Conservation (phyloP, 257 asterid species). For the Forsythia viridissima region DNA sequence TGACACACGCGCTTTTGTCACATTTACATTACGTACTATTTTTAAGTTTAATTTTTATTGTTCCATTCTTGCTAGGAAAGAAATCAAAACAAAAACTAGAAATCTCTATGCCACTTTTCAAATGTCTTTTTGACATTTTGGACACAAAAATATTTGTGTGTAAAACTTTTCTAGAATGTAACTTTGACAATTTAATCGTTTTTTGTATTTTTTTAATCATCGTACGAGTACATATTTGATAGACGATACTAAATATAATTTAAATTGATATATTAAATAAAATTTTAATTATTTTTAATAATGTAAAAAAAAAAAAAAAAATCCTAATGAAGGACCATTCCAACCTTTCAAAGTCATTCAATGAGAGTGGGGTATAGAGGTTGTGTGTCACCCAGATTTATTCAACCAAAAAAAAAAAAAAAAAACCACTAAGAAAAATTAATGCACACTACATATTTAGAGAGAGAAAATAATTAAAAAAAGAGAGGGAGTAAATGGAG, state of each 20-base stretch:
- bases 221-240: no score
- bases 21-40: no score
- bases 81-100: no score
- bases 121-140: neutral
- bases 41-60: no score
- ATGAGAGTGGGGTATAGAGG: slow-evolving; percentile 25
- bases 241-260: no score
- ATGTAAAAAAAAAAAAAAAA: neutral
- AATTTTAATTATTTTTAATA: no score
- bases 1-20: neutral
- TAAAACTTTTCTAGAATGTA: neutral
- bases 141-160: neutral
- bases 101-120: neutral
- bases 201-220: no score
- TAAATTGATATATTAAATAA: no score
- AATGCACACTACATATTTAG: neutral
- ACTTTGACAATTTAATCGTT: neutral
- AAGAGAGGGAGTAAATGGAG: slow-evolving; percentile 19
- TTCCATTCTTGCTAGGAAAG: neutral
- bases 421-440: neutral
- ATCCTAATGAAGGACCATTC: slow-evolving; percentile 10
- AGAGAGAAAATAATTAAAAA: neutral
- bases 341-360: slow-evolving; percentile 19
- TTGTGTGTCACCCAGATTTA: slow-evolving; percentile 15
- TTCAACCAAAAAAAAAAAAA: neutral